Evolutionary conservation across 1,284 basidiomycete genomes (phyloP), one percentile per base, ranked within the genome.

Genomic region (Sporisorium reilianum): DNA sequence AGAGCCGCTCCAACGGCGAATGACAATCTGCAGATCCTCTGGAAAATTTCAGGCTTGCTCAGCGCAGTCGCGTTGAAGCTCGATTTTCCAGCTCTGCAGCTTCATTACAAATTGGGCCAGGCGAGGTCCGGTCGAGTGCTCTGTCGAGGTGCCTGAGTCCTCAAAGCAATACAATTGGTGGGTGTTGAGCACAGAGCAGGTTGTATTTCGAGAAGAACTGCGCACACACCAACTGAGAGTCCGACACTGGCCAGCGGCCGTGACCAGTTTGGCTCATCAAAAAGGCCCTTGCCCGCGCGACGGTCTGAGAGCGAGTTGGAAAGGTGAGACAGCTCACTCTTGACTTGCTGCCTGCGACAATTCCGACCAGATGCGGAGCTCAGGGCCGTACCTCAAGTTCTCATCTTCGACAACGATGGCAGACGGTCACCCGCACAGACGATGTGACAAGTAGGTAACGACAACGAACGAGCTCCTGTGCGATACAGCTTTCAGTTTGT

Each of bases 201-300:
- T 26, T 59, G 64, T 51, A 60, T 51, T 55, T 16, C 52, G 36
- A 66, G 64, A 65, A 65, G 63, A 65, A 65, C 46, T 55, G 52
- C 42, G 57, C 64, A 60, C 64, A 59, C 30, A 66, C 64, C 64
- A 66, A 46, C 46, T 23, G 28, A 12, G 14, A 7, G 18, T 11
- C 1, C 16, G 11, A 54, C 44, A 53, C 58, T 61, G 51, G 2
- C 12, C n/a, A 54, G 25, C 20, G 26, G 57, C 57, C 23, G 3
- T 36, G 25, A 20, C 12, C 7, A 34, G 28, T n/a, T 11, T n/a
- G 18, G 5, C 12, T 14, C 8, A 12, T 38, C 36, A 5, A n/a
- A 51, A 8, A 6, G 51, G 36, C 12, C 41, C 30, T 55, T 25
- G 53, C 53, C 41, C 53, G 53, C 53, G 45, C 41, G 20, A 22